A percentile compares a stretch with the other conserved stretches of the same genome.
Evolutionary conservation across 73 alveolate species (phyloP).

Genomic region (Paramecium caudatum): DNA sequence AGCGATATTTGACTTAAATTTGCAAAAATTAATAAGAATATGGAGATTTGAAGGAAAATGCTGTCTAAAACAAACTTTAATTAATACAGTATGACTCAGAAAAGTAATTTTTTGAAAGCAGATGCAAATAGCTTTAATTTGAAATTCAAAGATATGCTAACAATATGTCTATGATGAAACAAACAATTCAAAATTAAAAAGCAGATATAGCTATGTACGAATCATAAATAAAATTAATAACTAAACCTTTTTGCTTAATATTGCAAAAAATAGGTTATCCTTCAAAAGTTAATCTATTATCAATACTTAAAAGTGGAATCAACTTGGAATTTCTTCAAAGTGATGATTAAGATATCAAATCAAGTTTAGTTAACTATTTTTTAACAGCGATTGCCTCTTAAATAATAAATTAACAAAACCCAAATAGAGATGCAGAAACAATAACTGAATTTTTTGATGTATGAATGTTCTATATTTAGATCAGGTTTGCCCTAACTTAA

Average conservation of each 20-base stretch:
- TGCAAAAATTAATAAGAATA: neutral
- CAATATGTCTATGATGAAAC: neutral
- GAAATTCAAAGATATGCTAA: neutral
- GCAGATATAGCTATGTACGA: neutral
- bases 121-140: neutral
- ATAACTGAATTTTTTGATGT: conserved; percentile 49
- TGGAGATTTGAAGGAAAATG: neutral
- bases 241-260: conserved; percentile 12
- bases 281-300: neutral
- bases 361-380: neutral
- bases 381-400: neutral
- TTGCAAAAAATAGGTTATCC: conserved; percentile 27
- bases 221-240: neutral
- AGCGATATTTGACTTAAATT: too few species aligned
- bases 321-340: neutral
- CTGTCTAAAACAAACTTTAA: neutral
- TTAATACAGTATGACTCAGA: neutral
- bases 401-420: neutral
- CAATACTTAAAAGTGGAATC: conserved; percentile 18
- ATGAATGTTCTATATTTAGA: neutral
- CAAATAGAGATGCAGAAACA: neutral
- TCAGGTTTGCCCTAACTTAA: neutral
- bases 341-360: neutral
- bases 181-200: neutral
- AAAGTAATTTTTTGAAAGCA: neutral